phyloP scores from a whole-genome alignment of 345 rosid species.

The Salix exigua region DNA sequence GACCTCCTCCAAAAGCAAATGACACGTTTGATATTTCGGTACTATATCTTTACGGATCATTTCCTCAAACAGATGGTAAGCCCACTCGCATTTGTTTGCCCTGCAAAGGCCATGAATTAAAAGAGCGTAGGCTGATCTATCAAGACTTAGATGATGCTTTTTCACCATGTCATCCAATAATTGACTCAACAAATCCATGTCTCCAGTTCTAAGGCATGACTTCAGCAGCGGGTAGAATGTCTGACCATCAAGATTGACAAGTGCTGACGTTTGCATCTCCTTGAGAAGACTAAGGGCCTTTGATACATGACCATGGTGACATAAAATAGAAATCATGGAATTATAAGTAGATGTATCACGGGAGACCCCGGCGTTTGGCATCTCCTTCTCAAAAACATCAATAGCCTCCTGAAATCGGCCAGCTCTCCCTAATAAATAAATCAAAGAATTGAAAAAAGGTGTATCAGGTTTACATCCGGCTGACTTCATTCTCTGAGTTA shows the following conservation, averaged over 20 bases:
- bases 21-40: slow-evolving; percentile 60
- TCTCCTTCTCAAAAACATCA: slow-evolving; percentile 51
- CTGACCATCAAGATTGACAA: slow-evolving; percentile 63
- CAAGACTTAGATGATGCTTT: slow-evolving; percentile 76
- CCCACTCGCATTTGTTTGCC: slow-evolving; percentile 61
- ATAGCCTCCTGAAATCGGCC: slow-evolving; percentile 54
- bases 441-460: slow-evolving; percentile 64
- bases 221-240: slow-evolving; percentile 68
- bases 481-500: slow-evolving; percentile 47
- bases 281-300: slow-evolving; percentile 48
- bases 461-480: slow-evolving; percentile 52
- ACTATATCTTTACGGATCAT: slow-evolving; percentile 64
- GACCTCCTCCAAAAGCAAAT: slow-evolving; percentile 59
- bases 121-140: slow-evolving; percentile 61
- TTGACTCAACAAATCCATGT: slow-evolving; percentile 47
- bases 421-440: slow-evolving; percentile 60
- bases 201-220: slow-evolving; percentile 61
- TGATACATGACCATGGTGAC: slow-evolving; percentile 43
- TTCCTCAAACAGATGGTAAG: slow-evolving; percentile 63
- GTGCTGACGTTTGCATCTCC: slow-evolving; percentile 44
- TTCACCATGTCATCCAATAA: slow-evolving; percentile 66
- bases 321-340: slow-evolving; percentile 74
- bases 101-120: slow-evolving; percentile 75
- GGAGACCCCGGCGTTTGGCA: slow-evolving; percentile 42
- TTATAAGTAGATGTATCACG: slow-evolving; percentile 64